phyloP scores from a whole-genome alignment of 2,329 filamentous ascomycete genomes.

The Phialemonium atrogriseum region DNA sequence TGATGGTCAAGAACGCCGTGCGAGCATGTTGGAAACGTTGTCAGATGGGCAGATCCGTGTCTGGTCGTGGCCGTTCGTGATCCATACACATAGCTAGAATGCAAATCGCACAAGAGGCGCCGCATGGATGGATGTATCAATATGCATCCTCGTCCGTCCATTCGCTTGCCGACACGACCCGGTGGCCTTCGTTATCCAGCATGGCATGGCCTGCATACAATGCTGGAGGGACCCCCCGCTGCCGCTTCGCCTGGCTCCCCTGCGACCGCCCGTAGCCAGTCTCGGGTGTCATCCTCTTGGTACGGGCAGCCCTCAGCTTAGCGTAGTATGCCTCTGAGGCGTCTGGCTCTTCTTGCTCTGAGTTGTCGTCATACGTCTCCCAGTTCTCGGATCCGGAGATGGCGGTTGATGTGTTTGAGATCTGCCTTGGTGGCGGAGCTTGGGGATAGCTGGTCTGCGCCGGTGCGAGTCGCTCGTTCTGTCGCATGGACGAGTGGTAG shows the following conservation, averaged over 20 bases:
- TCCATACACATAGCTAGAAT: no score
- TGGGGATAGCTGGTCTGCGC: slow-evolving; percentile 29
- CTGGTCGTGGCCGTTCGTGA: no score
- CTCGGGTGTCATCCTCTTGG: slow-evolving; percentile 53
- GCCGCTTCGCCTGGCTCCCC: slow-evolving; percentile 41
- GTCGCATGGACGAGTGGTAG: slow-evolving; percentile 32
- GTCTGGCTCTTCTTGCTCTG: slow-evolving; percentile 69
- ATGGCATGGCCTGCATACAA: slow-evolving; percentile 38
- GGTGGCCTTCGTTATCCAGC: slow-evolving; percentile 51
- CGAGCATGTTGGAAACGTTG: no score
- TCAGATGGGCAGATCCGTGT: no score
- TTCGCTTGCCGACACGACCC: slow-evolving; percentile 56
- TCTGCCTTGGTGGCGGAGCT: slow-evolving; percentile 49
- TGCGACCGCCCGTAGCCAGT: slow-evolving; percentile 28
- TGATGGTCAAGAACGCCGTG: no score
- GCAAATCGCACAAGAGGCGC: no score
- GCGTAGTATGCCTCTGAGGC: slow-evolving; percentile 72
- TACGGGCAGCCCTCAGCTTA: slow-evolving; percentile 59
- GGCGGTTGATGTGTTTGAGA: slow-evolving; percentile 67
- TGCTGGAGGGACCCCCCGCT: slow-evolving; percentile 43
- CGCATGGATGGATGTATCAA: no score
- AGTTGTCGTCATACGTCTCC: slow-evolving; percentile 90
- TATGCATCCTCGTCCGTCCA: slow-evolving; percentile 60
- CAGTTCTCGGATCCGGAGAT: slow-evolving; percentile 89
- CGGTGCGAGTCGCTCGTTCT: slow-evolving; percentile 20